Percentiles rank a stretch among this genome's conserved stretches.
Conservation (phyloP, 2,329 filamentous ascomycete genomes). For the Talaromyces sp. region DNA sequence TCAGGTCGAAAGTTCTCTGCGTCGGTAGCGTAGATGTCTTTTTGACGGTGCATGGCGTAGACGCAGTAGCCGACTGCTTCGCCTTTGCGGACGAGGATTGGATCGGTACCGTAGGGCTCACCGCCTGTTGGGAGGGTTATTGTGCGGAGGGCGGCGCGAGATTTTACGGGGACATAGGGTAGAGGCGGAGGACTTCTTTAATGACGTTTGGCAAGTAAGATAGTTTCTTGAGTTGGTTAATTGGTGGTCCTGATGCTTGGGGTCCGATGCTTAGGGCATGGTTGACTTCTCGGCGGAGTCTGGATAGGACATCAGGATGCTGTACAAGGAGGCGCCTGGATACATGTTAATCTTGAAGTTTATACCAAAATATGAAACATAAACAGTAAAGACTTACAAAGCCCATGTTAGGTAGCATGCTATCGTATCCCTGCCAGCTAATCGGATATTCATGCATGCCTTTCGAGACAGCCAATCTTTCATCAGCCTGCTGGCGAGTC, state of each 20-base stretch:
- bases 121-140: constrained; percentile 52
- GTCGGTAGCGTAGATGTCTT: constrained; percentile 47
- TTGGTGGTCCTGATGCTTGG: not conserved
- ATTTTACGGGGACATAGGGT: constrained; percentile 47
- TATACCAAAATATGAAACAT: too few species aligned
- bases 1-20: constrained; percentile 28
- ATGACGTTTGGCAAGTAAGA: not conserved
- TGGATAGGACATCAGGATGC: not conserved
- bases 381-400: not conserved
- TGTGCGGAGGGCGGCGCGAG: constrained; percentile 36
- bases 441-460: not conserved
- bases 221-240: not conserved
- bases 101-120: constrained; percentile 57
- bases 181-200: constrained; percentile 36
- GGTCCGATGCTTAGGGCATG: not conserved
- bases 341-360: too few species aligned
- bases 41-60: constrained; percentile 69
- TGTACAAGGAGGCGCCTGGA: not conserved
- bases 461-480: too few species aligned
- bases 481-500: too few species aligned
- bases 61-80: constrained; percentile 64
- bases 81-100: constrained; percentile 64
- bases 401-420: not conserved
- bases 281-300: not conserved
- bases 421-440: not conserved